Base-by-base conservation (phyloP, 306 rosid genomes). In the Cucurbita ficifolia region DNA sequence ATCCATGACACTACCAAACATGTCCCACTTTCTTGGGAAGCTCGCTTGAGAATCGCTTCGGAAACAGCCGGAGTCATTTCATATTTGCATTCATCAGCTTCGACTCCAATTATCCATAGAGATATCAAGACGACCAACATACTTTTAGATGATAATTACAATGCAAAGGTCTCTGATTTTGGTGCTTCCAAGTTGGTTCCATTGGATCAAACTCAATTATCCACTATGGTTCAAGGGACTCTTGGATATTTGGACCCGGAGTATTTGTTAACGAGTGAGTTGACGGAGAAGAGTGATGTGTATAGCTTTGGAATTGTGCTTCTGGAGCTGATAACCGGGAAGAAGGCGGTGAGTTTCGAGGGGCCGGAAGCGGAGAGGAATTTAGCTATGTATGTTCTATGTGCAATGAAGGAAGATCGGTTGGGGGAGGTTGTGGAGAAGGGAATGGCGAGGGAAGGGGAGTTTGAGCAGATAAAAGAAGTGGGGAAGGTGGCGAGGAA, bases 291-390 rank as follows among this genome's bases (percentile, higher is more conserved):
- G 12, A 86, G 88, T 18, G 88, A 84, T 50, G 90, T 86, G 0
- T 86, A 86, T 17, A 86, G 86, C 39, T 86, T 86, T n/a, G 87
- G 88, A 9, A 85, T 88, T 2, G 84, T 86, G 3, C 33, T 88
- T 7, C 73, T 80, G 2, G 90, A 88, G 74, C 45, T 88, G n/a
- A 21, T 86, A 4, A 88, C 87, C 0, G 82, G 88, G 22, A 81
- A 46, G 53, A 79, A 80, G 63, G 82, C 80, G 0, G 10, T 76
- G 50, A 38, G 69, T 6, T 84, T 76, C 7, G 73, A 59, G 5
- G 64, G 19, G 55, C 58, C 42, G 0, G 85, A 80, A 70, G 70
- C 39, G 5, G 70, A 59, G 13, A 76, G 82, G 69, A 80, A 58
- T 57, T 81, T 88, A 4, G 83, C 90, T 0, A 8, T 39, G 64